These are phyloP conservation scores for Talaromyces verruculosus DNA, from an alignment of 2,329 filamentous ascomycete species.

Conservation along the genomic window DNA sequence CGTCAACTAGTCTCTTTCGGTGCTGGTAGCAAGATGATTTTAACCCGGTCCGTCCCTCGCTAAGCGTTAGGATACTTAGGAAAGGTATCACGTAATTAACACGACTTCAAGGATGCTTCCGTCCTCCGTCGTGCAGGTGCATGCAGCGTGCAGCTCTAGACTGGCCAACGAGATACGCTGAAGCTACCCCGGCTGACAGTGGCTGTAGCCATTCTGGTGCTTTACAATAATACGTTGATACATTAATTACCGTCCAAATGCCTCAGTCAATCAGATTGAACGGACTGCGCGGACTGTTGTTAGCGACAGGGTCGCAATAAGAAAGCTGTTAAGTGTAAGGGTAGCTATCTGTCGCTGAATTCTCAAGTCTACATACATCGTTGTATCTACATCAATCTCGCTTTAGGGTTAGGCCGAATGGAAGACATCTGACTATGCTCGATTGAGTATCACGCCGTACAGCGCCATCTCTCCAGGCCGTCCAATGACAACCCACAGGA, in stretches of 20 bases:
- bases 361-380: background rate
- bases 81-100: background rate
- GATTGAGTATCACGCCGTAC: background rate
- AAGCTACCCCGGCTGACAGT: conserved; percentile 10
- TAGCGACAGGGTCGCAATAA: background rate
- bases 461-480: background rate
- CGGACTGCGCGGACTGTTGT: background rate
- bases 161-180: conserved; percentile 5
- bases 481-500: background rate
- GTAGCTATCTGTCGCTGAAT: background rate
- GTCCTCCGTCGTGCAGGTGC: conserved; percentile 21
- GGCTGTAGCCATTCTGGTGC: conserved; percentile 5
- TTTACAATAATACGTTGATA: background rate
- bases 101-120: conserved; percentile 12
- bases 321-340: background rate
- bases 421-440: background rate
- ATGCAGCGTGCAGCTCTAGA: conserved; percentile 11
- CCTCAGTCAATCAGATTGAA: conserved; percentile 1
- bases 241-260: background rate
- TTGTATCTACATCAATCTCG: background rate
- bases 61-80: background rate
- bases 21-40: background rate
- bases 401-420: background rate
- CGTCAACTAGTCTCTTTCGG: background rate
- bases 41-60: background rate